Conservation (phyloP, 1,284 basidiomycete species). For the Rhodotorula sp. region DNA sequence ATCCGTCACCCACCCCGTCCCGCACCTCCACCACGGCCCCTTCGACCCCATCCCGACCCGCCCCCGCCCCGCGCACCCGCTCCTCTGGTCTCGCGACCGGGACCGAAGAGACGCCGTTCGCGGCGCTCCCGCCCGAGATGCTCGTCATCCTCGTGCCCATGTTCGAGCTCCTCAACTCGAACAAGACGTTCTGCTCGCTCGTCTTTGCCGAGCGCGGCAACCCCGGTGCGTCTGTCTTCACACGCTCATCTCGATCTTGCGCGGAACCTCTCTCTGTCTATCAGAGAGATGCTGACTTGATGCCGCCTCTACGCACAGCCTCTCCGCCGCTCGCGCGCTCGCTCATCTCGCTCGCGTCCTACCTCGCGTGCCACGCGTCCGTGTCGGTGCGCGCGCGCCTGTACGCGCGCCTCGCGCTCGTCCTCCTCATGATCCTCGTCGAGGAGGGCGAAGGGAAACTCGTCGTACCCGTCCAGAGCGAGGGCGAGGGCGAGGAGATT, state of each 20-base stretch:
- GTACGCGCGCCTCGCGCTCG: slow-evolving; percentile 42
- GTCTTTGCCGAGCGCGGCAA: slow-evolving; percentile 21
- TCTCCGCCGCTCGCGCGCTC: background rate
- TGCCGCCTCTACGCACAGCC: background rate
- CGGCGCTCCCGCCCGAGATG: slow-evolving; percentile 37
- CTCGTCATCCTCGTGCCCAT: slow-evolving; percentile 44
- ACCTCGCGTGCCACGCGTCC: slow-evolving; percentile 46
- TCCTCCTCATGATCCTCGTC: slow-evolving; percentile 43
- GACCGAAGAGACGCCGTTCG: slow-evolving; percentile 21
- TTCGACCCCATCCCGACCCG: background rate
- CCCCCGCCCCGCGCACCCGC: background rate
- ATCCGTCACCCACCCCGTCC: background rate
- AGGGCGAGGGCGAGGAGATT: slow-evolving; percentile 20
- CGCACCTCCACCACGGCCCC: background rate
- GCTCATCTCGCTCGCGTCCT: slow-evolving; percentile 46
- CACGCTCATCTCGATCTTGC: slow-evolving; percentile 10
- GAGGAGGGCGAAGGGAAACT: slow-evolving; percentile 46
- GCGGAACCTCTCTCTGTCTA: background rate
- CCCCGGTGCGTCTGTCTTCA: slow-evolving; percentile 2
- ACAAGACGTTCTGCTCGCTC: slow-evolving; percentile 44
- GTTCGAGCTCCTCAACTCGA: slow-evolving; percentile 45
- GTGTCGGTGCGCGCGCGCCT: slow-evolving; percentile 32
- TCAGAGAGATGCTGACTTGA: background rate
- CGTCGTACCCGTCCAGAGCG: background rate
- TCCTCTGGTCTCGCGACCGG: background rate